phyloP scores from a whole-genome alignment of 2,329 filamentous ascomycete species.

The Acephala macrosclerotiorum region DNA sequence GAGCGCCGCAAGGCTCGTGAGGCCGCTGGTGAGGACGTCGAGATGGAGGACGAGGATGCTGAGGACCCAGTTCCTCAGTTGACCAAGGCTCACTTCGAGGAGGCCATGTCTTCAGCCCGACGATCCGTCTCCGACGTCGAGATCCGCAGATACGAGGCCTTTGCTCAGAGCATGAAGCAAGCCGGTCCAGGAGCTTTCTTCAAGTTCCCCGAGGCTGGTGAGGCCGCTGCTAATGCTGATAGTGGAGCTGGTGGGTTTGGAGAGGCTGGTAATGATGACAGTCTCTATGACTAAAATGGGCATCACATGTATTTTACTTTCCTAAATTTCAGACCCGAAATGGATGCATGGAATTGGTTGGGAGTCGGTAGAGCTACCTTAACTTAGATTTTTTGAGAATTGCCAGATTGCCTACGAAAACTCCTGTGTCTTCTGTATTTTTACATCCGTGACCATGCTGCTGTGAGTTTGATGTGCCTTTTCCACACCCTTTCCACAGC shows the following conservation, averaged over 20 bases:
- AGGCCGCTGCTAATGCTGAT: constrained; percentile 72
- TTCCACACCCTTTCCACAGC: not conserved
- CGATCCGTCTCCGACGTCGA: constrained; percentile 96
- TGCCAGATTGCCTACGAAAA: constrained; percentile 5
- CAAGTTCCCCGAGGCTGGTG: constrained; percentile 82
- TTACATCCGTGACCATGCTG: constrained; percentile 7
- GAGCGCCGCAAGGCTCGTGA: constrained; percentile 90
- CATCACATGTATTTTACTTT: constrained; percentile 39
- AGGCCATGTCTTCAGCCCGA: constrained; percentile 95
- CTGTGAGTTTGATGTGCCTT: not conserved
- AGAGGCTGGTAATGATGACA: constrained; percentile 91
- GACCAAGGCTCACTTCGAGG: constrained; percentile 96
- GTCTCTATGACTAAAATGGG: constrained; percentile 85
- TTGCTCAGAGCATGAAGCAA: constrained; percentile 99
- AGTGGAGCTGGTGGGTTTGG: constrained; percentile 72
- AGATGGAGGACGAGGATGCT: constrained; percentile 81
- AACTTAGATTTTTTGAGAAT: constrained; percentile 3
- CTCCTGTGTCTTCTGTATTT: not conserved
- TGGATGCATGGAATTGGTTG: constrained; percentile 18
- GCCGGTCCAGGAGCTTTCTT: constrained; percentile 95
- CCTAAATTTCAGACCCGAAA: constrained; percentile 4
- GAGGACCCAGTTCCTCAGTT: constrained; percentile 97
- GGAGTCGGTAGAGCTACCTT: constrained; percentile 11
- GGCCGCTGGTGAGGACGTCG: constrained; percentile 79
- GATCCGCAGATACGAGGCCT: constrained; percentile 97